These are phyloP conservation scores for Limonium bicolor DNA, from an alignment of 148 eudicot species.

Conservation along the genomic window DNA sequence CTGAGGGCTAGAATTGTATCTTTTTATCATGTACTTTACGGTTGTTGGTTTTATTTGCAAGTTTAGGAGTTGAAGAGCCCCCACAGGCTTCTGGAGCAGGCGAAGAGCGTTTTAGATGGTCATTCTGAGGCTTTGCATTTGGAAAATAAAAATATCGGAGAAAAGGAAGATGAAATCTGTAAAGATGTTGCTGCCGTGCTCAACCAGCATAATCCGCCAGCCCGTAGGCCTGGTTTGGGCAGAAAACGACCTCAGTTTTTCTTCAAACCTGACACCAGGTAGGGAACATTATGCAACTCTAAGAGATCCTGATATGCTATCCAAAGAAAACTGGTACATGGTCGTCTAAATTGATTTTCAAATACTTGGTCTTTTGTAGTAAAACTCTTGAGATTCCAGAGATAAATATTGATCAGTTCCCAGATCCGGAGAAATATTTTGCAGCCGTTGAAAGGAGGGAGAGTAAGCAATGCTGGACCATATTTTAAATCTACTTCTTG, in stretches of 20 bases:
- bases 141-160: slow-evolving; percentile 1
- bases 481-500: neutral
- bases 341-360: neutral
- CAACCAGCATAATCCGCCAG: slow-evolving; percentile 18
- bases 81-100: slow-evolving; percentile 29
- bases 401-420: slow-evolving; percentile 16
- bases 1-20: neutral
- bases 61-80: slow-evolving; percentile 30
- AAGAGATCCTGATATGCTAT: too few species aligned
- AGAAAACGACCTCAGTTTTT: slow-evolving; percentile 38
- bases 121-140: slow-evolving; percentile 14
- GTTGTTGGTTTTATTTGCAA: neutral
- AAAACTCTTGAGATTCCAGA: slow-evolving; percentile 20
- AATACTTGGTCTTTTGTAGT: slow-evolving; percentile 12
- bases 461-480: slow-evolving; percentile 17
- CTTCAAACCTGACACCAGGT: slow-evolving; percentile 34
- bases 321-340: neutral
- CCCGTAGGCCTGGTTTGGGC: slow-evolving; percentile 41
- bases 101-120: slow-evolving; percentile 25
- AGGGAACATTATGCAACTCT: neutral
- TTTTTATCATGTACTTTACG: neutral
- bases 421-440: slow-evolving; percentile 42
- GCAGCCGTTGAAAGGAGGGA: slow-evolving; percentile 35
- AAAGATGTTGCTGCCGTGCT: neutral
- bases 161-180: neutral